Conservation (phyloP, 2,329 filamentous ascomycete species). For the Penicillium polonicum region DNA sequence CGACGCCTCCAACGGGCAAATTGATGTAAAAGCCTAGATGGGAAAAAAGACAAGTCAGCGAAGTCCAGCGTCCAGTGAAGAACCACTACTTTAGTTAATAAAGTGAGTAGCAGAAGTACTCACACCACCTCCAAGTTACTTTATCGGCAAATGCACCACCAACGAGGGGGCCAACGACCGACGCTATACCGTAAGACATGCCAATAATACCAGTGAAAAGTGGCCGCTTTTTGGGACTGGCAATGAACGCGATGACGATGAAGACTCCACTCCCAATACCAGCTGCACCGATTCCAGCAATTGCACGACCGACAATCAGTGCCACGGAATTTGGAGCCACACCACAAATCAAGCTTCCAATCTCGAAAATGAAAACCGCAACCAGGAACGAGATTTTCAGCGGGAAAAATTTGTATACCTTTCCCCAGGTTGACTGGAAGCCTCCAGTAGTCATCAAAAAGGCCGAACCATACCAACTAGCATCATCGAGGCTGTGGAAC, state of each 20-base stretch:
- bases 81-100: not conserved
- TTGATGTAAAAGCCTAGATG: not conserved
- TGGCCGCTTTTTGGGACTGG: not conserved
- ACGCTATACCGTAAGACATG: conserved; percentile 51
- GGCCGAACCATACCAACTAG: conserved; percentile 40
- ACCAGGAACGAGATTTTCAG: conserved; percentile 37
- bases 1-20: not conserved
- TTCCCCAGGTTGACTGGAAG: conserved; percentile 36
- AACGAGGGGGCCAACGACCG: conserved; percentile 49
- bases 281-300: conserved; percentile 38
- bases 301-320: conserved; percentile 43
- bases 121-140: not conserved
- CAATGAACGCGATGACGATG: conserved; percentile 27
- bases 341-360: conserved; percentile 44
- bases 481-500: conserved; percentile 30
- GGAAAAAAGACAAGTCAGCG: not conserved
- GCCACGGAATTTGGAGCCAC: conserved; percentile 35
- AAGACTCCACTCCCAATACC: conserved; percentile 34
- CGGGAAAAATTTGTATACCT: conserved; percentile 32
- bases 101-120: not conserved
- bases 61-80: not conserved
- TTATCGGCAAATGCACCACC: conserved; percentile 30
- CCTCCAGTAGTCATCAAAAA: conserved; percentile 37
- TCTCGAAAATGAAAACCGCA: conserved; percentile 45
- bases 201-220: conserved; percentile 48